Evolutionary conservation across 495 filamentous ascomycete species (phyloP), one percentile per base, ranked within the genome.

Genomic region (Hyaloscypha bicolor): DNA sequence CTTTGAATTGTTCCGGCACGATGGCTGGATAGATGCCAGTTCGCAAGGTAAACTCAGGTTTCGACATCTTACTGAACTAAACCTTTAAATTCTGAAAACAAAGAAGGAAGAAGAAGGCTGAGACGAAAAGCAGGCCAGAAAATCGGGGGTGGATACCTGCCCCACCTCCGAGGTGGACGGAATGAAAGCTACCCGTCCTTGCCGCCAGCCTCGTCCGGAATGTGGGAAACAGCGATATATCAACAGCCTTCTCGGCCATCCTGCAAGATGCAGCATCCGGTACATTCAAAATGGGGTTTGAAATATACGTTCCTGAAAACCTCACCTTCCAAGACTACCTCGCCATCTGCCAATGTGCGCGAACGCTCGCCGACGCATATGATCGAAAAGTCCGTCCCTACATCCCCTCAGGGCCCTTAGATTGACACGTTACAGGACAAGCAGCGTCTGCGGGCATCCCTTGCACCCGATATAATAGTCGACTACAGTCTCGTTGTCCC

Each of bases 281-380:
- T 14, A 4, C 30, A 35, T 14, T 30, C 25, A 55, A 21, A 22
- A 68, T 68, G 66, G 60, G 53, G 51, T 74, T 74, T 48, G 72
- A 74, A 22, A 72, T 76, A 19, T 71, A 71, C 55, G 71, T 74
- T 32, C 74, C 74, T 1, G 42, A 60, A 9, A 68, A 72, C 22
- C 57, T 76, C 9, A 64, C 63, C 19, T 76, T 76, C 60, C 66
- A 72, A 52, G 72, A 73, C 57, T 76, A 76, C 32, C 65, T 76
- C 48, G 70, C 66, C 0, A 56, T 76, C 48, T 60, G 66, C 39
- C 72, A 76, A 57, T 70, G 66, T 9, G 71, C 72, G 8, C 57
- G 74, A 12, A 65, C 67, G 9, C 65, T 68, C 25, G 74, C 74
- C 6, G 74, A 76, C 59, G 72, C 71, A 6, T 74, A 76, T 60